Evolutionary conservation across 2,329 filamentous ascomycete species (phyloP).

Genomic region (Sarocladium kiliense): DNA sequence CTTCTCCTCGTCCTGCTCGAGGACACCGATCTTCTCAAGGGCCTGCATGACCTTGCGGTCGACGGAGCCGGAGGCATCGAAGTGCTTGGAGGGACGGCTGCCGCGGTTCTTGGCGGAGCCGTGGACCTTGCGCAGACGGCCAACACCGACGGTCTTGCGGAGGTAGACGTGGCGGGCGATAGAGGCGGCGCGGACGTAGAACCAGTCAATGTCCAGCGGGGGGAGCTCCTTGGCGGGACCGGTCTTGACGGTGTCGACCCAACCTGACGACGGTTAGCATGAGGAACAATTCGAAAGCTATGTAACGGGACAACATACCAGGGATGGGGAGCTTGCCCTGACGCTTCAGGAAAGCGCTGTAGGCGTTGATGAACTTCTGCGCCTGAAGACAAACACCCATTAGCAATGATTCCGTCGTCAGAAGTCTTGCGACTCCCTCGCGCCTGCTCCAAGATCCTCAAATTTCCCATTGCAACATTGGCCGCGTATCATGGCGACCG

Average conservation of each 20-base stretch:
- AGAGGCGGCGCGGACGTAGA: constrained; percentile 82
- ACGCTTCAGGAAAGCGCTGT: constrained; percentile 86
- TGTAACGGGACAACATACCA: constrained; percentile 61
- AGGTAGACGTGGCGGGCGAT: constrained; percentile 98
- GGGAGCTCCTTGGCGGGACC: constrained; percentile 94
- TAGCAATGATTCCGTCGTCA: constrained; percentile 69
- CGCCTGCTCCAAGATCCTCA: constrained; percentile 51
- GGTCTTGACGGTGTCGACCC: constrained; percentile 99
- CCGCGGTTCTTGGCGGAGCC: constrained; percentile 97
- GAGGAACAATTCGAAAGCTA: neutral
- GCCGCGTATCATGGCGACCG: neutral
- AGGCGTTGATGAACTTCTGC: constrained; percentile 84
- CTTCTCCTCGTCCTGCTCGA: constrained; percentile 98
- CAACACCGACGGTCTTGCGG: constrained; percentile 98
- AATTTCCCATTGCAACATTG: neutral
- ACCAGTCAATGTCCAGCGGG: constrained; percentile 98
- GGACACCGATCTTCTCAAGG: constrained; percentile 98
- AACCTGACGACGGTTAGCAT: constrained; percentile 52
- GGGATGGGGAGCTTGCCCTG: constrained; percentile 90
- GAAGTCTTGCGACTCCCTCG: constrained; percentile 69
- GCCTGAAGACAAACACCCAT: constrained; percentile 58
- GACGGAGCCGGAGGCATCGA: constrained; percentile 89
- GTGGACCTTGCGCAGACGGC: constrained; percentile 94
- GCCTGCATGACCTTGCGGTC: constrained; percentile 97
- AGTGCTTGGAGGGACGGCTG: constrained; percentile 84